These are phyloP conservation scores for Volvox reticuliferus DNA, from an alignment of 139 green algal species.

Conservation along the genomic window DNA sequence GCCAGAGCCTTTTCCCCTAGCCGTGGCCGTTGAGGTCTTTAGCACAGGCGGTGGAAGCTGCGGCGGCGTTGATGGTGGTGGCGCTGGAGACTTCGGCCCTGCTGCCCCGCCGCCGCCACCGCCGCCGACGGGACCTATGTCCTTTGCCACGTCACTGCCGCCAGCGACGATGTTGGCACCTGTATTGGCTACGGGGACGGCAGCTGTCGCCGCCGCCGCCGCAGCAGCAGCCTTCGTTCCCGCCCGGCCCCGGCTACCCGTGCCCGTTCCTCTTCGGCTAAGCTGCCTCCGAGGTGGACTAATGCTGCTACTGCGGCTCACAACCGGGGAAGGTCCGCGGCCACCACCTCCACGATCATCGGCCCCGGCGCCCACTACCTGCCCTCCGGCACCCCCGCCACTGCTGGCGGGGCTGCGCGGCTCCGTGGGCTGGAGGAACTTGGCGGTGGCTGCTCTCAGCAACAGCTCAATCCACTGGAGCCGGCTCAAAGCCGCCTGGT, in stretches of 20 bases:
- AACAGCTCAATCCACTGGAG: constrained; percentile 74
- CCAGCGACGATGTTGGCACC: neutral
- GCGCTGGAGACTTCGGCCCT: too few species aligned
- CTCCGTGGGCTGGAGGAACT: constrained; percentile 44
- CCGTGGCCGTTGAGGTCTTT: neutral
- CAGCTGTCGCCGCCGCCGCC: too few species aligned
- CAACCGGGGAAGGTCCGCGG: neutral
- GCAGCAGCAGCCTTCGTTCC: neutral
- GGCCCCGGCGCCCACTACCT: neutral
- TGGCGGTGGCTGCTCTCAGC: constrained; percentile 57
- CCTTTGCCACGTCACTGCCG: neutral
- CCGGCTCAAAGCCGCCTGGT: constrained; percentile 65
- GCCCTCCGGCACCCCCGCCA: neutral
- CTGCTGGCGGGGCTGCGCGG: neutral
- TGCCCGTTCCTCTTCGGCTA: neutral
- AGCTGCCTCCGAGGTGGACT: neutral
- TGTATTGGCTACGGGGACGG: neutral
- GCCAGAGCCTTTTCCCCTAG: too few species aligned
- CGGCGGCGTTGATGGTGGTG: too few species aligned
- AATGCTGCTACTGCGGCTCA: neutral
- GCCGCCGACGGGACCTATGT: neutral
- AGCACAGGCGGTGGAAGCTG: neutral
- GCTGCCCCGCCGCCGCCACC: neutral
- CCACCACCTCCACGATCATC: neutral
- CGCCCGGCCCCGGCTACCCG: neutral